These are phyloP conservation scores for Ascochyta fabae DNA, from an alignment of 2,329 filamentous ascomycete species.

Conservation along the genomic window DNA sequence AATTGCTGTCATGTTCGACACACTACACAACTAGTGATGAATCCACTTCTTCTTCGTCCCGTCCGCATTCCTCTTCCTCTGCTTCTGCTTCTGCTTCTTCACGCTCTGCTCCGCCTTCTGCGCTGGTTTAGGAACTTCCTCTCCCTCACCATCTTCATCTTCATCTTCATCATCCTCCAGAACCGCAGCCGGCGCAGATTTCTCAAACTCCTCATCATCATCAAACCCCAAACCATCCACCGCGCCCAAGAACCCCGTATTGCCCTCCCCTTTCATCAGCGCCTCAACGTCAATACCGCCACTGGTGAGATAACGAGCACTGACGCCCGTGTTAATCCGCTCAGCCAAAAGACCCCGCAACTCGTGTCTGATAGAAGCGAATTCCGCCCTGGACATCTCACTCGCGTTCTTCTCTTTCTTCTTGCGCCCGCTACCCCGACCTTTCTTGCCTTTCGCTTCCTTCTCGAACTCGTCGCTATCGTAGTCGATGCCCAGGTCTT, in stretches of 20 bases:
- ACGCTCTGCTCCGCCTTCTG: constrained; percentile 23
- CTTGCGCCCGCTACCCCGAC: constrained; percentile 73
- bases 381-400: constrained; percentile 73
- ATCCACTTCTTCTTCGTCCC: constrained; percentile 19
- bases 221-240: constrained; percentile 56
- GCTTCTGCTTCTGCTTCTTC: constrained; percentile 14
- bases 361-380: constrained; percentile 73
- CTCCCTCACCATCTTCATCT: constrained; percentile 23
- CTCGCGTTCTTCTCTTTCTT: constrained; percentile 75
- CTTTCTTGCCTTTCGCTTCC: constrained; percentile 63
- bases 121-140: too few species aligned
- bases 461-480: constrained; percentile 82
- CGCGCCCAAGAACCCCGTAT: constrained; percentile 70
- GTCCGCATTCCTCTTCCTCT: constrained; percentile 19
- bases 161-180: constrained; percentile 31
- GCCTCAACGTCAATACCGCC: constrained; percentile 82
- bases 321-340: constrained; percentile 85
- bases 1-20: too few species aligned
- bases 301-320: constrained; percentile 82
- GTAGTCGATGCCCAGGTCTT: constrained; percentile 93
- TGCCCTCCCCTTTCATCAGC: constrained; percentile 65
- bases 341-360: constrained; percentile 72
- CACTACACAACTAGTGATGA: constrained; percentile 1
- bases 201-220: constrained; percentile 19
- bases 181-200: constrained; percentile 22